Evolutionary conservation across 306 rosid genomes (phyloP), one percentile per base, ranked within the genome.

Genomic region (Pueraria montana): DNA sequence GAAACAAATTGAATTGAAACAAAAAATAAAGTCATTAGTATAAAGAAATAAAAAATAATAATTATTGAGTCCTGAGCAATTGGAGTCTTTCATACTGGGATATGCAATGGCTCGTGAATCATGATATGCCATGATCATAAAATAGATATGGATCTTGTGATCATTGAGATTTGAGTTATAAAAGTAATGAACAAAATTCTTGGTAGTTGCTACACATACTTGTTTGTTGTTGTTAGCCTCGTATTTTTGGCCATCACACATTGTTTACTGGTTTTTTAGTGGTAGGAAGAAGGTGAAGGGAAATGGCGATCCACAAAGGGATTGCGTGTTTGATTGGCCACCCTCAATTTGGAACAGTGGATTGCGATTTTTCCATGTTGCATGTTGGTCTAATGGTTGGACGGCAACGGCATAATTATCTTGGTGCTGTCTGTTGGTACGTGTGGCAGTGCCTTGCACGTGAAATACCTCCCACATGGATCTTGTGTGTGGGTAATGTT

Each of bases 361-460:
- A 62, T 16, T 76, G 70, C 23, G 67, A 78, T 82, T 74, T 84
- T 83, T 65, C 59, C 92, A 91, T 82, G 92, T 91, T 89, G 83
- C 85, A 56, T 86, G 91, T 89, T 82, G 53, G 64, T 78, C 43
- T 64, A 85, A 79, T 87, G 91, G 89, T 74, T 83, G 85, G 87
- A 82, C 86, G 83, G 77, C 79, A 21, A 84, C 81, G 80, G 58
- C 77, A 30, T 55, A 69, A 49, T 67, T 64, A 79, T 55, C 42
- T 38, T 45, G 11, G 73, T 88, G 87, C 80, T 85, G 85, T 78
- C 84, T 72, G 83, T 83, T 76, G 88, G 74, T 78, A 72, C 62
- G 82, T 76, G 82, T 52, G 74, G 59, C 12, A 53, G 65, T 65
- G 78, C 21, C 55, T 61, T 16, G 81, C 86, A 84, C 79, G 89